A percentile compares a stretch with the other conserved stretches of the same genome.
phyloP scores from a whole-genome alignment of 305 asterid species.

The Stenogyne calaminthoides region DNA sequence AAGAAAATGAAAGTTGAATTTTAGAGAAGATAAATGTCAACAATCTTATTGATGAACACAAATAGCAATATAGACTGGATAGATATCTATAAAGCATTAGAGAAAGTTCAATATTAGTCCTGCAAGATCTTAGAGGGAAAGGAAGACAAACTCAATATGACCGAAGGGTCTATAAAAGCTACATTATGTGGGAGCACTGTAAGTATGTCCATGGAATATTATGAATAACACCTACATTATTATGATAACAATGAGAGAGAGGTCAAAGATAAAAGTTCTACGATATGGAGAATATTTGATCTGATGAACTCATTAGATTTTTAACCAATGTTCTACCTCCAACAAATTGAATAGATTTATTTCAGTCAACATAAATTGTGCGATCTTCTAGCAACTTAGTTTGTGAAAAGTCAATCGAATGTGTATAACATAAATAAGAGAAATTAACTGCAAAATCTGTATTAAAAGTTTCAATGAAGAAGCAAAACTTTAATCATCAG shows the following conservation, averaged over 20 bases:
- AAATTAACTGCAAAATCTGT: constrained; percentile 18
- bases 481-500: constrained; percentile 11
- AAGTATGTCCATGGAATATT: neutral
- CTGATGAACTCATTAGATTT: neutral
- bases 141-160: constrained; percentile 14
- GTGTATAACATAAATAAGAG: neutral
- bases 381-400: constrained; percentile 9
- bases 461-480: constrained; percentile 15
- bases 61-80: constrained; percentile 1
- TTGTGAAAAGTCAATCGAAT: constrained; percentile 11
- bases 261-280: neutral
- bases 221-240: neutral
- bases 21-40: constrained; percentile 20
- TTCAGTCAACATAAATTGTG: neutral
- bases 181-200: constrained; percentile 1
- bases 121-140: constrained; percentile 16
- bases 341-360: neutral
- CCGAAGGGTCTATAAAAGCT: neutral
- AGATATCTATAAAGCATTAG: constrained; percentile 15
- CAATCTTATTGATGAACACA: constrained; percentile 14
- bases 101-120: constrained; percentile 17
- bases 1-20: constrained; percentile 1
- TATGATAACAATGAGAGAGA: neutral
- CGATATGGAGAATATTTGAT: neutral
- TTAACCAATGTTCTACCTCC: neutral